phyloP scores from a whole-genome alignment of 2,329 filamentous ascomycete genomes.

The Mycosphaerella sp. region DNA sequence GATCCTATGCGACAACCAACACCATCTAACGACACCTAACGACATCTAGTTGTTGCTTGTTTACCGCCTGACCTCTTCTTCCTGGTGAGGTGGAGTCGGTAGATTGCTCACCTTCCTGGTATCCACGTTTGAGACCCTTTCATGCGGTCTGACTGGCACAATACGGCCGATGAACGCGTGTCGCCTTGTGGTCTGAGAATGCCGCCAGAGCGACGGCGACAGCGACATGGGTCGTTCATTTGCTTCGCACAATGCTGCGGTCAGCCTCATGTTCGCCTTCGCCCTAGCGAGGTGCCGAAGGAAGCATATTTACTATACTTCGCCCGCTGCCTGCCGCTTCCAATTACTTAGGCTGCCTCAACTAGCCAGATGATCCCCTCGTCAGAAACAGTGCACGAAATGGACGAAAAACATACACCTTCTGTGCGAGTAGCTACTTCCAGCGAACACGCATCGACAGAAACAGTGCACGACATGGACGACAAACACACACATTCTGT shows the following conservation, averaged over 20 bases:
- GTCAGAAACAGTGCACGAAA: background rate
- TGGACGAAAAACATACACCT: background rate
- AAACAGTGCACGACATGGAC: background rate
- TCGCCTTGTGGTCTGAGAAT: background rate
- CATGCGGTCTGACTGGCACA: background rate
- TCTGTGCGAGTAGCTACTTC: background rate
- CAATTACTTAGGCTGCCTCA: background rate
- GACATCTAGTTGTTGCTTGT: background rate
- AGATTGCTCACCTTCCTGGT: background rate
- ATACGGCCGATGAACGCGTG: background rate
- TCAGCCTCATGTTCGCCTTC: background rate
- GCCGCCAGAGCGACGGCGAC: background rate
- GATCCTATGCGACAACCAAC: background rate
- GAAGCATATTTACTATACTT: background rate
- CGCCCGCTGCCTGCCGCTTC: background rate
- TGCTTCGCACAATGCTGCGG: background rate
- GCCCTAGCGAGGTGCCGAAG: background rate
- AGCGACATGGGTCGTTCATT: background rate
- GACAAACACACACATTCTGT: background rate
- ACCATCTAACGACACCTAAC: background rate
- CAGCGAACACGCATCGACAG: background rate
- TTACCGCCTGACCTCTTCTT: background rate
- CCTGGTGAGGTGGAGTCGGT: background rate
- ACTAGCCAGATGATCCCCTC: background rate
- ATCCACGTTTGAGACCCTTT: background rate